Evolutionary conservation across 495 filamentous ascomycete species (phyloP).

Genomic region (Diplogelasinospora grovesii): DNA sequence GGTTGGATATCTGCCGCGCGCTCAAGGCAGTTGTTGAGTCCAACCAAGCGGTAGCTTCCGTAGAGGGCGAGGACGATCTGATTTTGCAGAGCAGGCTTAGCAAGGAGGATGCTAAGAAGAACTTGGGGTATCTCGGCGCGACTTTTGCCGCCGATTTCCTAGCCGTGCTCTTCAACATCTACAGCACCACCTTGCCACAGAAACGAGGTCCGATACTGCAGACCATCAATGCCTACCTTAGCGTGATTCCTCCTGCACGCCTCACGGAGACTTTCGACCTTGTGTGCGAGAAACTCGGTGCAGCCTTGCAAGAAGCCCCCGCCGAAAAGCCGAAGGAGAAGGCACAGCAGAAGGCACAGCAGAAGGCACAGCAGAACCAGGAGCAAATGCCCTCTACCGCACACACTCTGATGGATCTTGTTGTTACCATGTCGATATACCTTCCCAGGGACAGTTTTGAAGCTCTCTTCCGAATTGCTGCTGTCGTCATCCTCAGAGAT

Average conservation of each 20-base stretch:
- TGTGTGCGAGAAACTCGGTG: conserved; percentile 76
- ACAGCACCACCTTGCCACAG: conserved; percentile 89
- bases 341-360: conserved; percentile 49
- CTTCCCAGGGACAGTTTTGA: conserved; percentile 76
- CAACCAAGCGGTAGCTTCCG: conserved; percentile 68
- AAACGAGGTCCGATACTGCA: conserved; percentile 82
- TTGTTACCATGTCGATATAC: conserved; percentile 92
- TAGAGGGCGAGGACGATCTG: conserved; percentile 54
- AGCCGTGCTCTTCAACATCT: conserved; percentile 95
- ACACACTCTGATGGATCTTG: conserved; percentile 91
- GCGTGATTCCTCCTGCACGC: conserved; percentile 69
- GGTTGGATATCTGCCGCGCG: conserved; percentile 76
- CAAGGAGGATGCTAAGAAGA: conserved; percentile 65
- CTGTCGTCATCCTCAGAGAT: conserved; percentile 65
- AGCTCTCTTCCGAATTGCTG: conserved; percentile 74
- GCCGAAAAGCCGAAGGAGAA: conserved; percentile 48
- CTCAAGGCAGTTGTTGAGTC: conserved; percentile 85
- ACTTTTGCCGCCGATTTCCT: conserved; percentile 78
- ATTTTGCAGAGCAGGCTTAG: conserved; percentile 65
- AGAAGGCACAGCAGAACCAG: conserved; percentile 49
- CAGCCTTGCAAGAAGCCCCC: conserved; percentile 57
- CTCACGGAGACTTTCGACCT: conserved; percentile 80
- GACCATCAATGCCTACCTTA: conserved; percentile 89
- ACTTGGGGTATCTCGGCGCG: conserved; percentile 66
- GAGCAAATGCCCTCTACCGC: conserved; percentile 83